Evolutionary conservation across 2,329 filamentous ascomycete genomes (phyloP).

Genomic region (Aspergillus quadricinctus): DNA sequence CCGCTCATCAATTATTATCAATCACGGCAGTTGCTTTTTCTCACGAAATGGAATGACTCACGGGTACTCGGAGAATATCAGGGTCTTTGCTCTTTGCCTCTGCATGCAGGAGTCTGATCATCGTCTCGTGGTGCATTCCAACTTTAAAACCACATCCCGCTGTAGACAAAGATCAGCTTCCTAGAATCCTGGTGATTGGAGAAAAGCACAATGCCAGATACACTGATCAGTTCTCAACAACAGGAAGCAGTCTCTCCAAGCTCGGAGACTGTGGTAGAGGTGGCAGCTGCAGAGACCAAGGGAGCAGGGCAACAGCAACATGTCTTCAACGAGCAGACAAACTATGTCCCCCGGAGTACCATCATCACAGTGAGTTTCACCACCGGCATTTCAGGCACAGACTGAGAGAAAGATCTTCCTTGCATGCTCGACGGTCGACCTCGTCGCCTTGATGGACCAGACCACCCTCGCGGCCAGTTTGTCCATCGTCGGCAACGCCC

Average conservation of each 20-base stretch:
- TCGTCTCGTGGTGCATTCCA: too few species aligned
- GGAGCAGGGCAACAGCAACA: constrained; percentile 5
- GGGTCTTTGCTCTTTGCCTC: too few species aligned
- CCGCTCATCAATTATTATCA: too few species aligned
- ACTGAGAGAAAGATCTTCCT: constrained; percentile 49
- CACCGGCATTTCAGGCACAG: neutral
- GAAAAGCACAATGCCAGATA: neutral
- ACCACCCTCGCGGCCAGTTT: constrained; percentile 54
- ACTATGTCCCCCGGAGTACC: constrained; percentile 49
- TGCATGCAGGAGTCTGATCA: too few species aligned
- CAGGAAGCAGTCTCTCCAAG: constrained; percentile 2
- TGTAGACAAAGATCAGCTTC: too few species aligned
- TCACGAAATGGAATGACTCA: too few species aligned
- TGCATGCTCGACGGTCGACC: constrained; percentile 52
- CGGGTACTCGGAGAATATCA: too few species aligned
- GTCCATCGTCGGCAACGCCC: constrained; percentile 50
- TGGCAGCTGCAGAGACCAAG: constrained; percentile 3
- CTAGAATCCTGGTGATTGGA: neutral
- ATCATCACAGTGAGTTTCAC: constrained; percentile 48
- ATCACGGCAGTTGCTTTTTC: too few species aligned
- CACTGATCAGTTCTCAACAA: neutral
- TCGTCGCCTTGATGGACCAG: constrained; percentile 56
- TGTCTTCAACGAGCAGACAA: constrained; percentile 53
- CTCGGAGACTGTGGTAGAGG: constrained; percentile 2
- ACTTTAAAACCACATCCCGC: too few species aligned